A percentile compares a stretch with the other conserved stretches of the same genome.
These are phyloP conservation scores for Nannizzia gypsea DNA, from an alignment of 2,329 filamentous ascomycete genomes.

Conservation along the genomic window DNA sequence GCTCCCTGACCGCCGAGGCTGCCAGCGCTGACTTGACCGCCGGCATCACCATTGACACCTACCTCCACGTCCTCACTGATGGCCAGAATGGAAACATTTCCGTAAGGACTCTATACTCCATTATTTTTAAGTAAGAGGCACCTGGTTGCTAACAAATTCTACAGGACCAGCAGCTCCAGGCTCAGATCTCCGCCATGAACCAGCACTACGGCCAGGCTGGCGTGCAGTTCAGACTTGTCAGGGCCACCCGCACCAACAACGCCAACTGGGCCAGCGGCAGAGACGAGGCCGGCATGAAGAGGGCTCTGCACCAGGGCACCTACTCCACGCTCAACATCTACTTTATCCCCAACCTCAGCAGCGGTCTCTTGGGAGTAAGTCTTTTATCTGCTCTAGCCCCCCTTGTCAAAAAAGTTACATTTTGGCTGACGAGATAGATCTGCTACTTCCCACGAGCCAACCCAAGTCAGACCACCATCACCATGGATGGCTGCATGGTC, in stretches of 20 bases:
- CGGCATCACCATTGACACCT: conserved; percentile 28
- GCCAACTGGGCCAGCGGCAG: conserved; percentile 12
- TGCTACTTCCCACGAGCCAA: conserved; percentile 15
- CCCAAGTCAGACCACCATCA: conserved; percentile 13
- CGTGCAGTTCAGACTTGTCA: conserved; percentile 11
- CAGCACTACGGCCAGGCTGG: conserved; percentile 10
- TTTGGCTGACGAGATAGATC: conserved; percentile 1
- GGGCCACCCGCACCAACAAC: conserved; percentile 12
- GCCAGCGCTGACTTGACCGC: not conserved
- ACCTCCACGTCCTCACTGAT: conserved; percentile 36
- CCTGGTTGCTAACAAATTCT: not conserved
- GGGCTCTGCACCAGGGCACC: conserved; percentile 16
- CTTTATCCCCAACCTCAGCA: conserved; percentile 13
- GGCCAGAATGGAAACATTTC: conserved; percentile 29
- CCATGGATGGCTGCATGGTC: conserved; percentile 18
- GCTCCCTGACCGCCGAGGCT: not conserved
- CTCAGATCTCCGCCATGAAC: conserved; percentile 15
- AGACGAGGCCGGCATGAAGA: conserved; percentile 13
- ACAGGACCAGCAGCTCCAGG: conserved; percentile 10
- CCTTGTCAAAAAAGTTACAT: too few relatives aligned
- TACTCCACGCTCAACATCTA: conserved; percentile 22
- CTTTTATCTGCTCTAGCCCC: not conserved
- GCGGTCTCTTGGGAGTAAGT: conserved; percentile 6
- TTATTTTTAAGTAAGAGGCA: not conserved
- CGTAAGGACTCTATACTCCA: conserved; percentile 8